Evolutionary conservation across 1,284 basidiomycete genomes (phyloP).

Genomic region (Marasmius oreades): DNA sequence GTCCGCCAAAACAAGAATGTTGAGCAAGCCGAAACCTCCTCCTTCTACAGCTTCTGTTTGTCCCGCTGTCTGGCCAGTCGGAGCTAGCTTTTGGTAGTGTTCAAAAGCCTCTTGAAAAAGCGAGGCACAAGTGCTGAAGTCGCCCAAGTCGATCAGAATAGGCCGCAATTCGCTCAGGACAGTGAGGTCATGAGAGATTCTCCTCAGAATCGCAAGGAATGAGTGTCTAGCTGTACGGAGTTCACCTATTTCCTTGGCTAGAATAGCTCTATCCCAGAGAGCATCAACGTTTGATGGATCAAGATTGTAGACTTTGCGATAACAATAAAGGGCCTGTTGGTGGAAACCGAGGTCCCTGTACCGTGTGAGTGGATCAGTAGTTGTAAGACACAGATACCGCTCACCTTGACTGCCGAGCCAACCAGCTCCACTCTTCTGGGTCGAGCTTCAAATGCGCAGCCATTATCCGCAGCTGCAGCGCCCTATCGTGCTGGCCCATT

Average conservation of each 20-base stretch:
- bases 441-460: constrained; percentile 86
- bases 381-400: neutral
- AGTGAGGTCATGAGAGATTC: constrained; percentile 77
- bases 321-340: constrained; percentile 91
- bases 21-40: constrained; percentile 56
- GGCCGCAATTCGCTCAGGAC: constrained; percentile 80
- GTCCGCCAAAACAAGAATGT: constrained; percentile 79
- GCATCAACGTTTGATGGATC: constrained; percentile 82
- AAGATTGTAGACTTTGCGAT: constrained; percentile 77
- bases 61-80: constrained; percentile 30
- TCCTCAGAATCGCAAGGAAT: constrained; percentile 72
- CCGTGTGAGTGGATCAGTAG: neutral
- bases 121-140: constrained; percentile 58
- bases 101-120: constrained; percentile 66
- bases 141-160: constrained; percentile 70
- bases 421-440: constrained; percentile 82
- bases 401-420: constrained; percentile 76
- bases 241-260: constrained; percentile 78
- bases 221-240: constrained; percentile 67
- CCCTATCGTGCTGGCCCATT: constrained; percentile 63
- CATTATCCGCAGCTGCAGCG: constrained; percentile 84
- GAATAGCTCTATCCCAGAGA: constrained; percentile 86
- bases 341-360: constrained; percentile 64
- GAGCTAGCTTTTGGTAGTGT: constrained; percentile 34
- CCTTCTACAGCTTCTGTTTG: constrained; percentile 36